Evolutionary conservation across 2,329 filamentous ascomycete species (phyloP).

Genomic region (Gremmenia infestans): DNA sequence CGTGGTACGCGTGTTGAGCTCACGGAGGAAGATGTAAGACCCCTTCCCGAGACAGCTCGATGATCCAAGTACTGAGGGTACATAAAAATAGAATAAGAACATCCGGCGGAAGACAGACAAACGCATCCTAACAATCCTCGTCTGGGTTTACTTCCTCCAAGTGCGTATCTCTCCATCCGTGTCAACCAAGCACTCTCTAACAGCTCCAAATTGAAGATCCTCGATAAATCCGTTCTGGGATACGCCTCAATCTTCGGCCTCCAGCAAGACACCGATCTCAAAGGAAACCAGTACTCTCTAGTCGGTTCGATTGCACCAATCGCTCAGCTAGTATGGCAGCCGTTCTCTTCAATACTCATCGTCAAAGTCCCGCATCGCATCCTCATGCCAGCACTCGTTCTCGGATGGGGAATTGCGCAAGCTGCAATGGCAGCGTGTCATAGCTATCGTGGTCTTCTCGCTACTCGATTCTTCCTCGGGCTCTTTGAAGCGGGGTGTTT

Average conservation of each 20-base stretch:
- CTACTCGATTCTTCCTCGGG: constrained; percentile 80
- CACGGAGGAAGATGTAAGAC: constrained; percentile 21
- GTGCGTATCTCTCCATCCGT: constrained; percentile 7
- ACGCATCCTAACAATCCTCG: constrained; percentile 48
- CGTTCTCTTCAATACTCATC: constrained; percentile 54
- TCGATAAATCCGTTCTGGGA: constrained; percentile 43
- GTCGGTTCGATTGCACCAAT: constrained; percentile 54
- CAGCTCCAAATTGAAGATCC: constrained; percentile 36
- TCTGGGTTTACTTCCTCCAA: constrained; percentile 56
- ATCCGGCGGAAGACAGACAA: constrained; percentile 59
- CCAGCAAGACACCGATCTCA: constrained; percentile 46
- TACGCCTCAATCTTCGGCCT: constrained; percentile 58
- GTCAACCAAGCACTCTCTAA: constrained; percentile 1
- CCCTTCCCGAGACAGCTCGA: not conserved
- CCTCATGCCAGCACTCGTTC: constrained; percentile 46
- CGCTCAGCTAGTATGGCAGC: constrained; percentile 56
- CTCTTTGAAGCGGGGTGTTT: constrained; percentile 59
- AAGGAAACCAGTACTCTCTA: constrained; percentile 48
- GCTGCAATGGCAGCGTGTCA: constrained; percentile 39
- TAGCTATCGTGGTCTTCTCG: constrained; percentile 71
- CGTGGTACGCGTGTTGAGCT: constrained; percentile 6
- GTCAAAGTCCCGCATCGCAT: constrained; percentile 56
- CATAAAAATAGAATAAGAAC: constrained; percentile 40
- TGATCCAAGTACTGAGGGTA: constrained; percentile 1
- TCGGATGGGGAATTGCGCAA: constrained; percentile 46